phyloP scores from a whole-genome alignment of 257 asterid genomes.

The Anisodus tanguticus region DNA sequence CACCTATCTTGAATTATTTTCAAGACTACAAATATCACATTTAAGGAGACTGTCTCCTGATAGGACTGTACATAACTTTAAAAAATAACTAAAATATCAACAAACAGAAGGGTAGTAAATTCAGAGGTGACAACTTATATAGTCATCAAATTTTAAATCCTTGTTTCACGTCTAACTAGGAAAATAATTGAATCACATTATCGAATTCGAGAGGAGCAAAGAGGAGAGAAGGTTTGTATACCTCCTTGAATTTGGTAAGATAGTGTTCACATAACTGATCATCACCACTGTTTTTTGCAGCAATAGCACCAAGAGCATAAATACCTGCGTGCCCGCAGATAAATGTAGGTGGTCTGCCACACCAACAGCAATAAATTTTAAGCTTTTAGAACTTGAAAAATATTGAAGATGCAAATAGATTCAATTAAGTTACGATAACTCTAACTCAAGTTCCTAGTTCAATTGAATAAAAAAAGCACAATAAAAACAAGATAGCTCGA shows the following conservation, averaged over 20 bases:
- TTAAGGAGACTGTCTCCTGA: too few species aligned
- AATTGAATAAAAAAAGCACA: too few species aligned
- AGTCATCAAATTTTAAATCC: not conserved
- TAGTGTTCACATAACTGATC: constrained; percentile 51
- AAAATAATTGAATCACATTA: not conserved
- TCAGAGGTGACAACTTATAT: too few species aligned
- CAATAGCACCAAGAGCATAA: constrained; percentile 83
- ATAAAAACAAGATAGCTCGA: too few species aligned
- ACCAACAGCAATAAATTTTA: too few species aligned
- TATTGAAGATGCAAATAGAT: too few species aligned
- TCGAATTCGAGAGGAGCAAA: not conserved
- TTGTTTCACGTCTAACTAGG: not conserved
- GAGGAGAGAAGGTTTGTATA: constrained; percentile 24
- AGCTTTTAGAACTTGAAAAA: too few species aligned
- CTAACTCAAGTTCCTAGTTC: too few species aligned
- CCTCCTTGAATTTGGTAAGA: constrained; percentile 58
- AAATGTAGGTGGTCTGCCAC: constrained; percentile 66
- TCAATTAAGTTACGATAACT: not conserved
- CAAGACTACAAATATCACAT: too few species aligned
- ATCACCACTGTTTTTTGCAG: constrained; percentile 60
- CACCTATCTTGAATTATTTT: too few species aligned
- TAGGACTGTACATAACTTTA: not conserved
- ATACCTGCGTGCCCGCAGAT: constrained; percentile 73
- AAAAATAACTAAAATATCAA: not conserved
- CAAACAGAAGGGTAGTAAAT: too few species aligned